Evolutionary conservation across 2,329 filamentous ascomycete genomes (phyloP), one percentile per base, ranked within the genome.

Genomic region (Fulvia fulva): DNA sequence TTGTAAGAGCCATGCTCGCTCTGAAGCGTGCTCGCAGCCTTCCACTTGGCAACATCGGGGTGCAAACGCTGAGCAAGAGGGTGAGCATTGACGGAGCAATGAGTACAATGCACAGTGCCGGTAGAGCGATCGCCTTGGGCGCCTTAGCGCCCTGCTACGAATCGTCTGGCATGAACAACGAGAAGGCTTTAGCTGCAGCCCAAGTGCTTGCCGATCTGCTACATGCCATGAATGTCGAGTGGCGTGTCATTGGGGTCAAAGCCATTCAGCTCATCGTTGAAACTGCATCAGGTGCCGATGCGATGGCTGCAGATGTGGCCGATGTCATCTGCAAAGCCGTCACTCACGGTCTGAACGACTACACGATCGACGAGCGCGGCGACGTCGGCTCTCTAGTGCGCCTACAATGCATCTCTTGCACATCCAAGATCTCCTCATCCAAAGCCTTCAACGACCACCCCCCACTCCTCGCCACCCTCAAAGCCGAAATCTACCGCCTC

Each of bases 301-400:
- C 16, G 9, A 22, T 62, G 16, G 64, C 65, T 14, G 5, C 19
- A 12, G 26, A 30, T 4, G 56, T 65, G 22, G 43, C 59, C 11
- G 32, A 58, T 14, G 46, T 32, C 2, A 62, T 78, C 7, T 60
- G 74, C 5, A 30, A 57, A 9, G 65, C 68, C 2, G 46, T 70
- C 6, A 64, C 66, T 25, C 53, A 68, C 26, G 76, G 87, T 0
- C 75, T 99, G 26, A 88, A 93, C 64, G 92, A 99, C 71, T 97
- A 97, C 69, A 96, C 90, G 0, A 92, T 90, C 3, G 93, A 90
- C 64, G 87, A 92, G 14, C 82, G 91, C 57, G 94, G 94, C 16
- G 94, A 99, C 69, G 83, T 97, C 51, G 94, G 94, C 5, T 96
- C 92, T 0, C 83, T 92, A 53, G 88, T 96, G 3, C 83, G 94